These are phyloP conservation scores for Amorphotheca resinae DNA, from an alignment of 495 filamentous ascomycete species.

Conservation along the genomic window DNA sequence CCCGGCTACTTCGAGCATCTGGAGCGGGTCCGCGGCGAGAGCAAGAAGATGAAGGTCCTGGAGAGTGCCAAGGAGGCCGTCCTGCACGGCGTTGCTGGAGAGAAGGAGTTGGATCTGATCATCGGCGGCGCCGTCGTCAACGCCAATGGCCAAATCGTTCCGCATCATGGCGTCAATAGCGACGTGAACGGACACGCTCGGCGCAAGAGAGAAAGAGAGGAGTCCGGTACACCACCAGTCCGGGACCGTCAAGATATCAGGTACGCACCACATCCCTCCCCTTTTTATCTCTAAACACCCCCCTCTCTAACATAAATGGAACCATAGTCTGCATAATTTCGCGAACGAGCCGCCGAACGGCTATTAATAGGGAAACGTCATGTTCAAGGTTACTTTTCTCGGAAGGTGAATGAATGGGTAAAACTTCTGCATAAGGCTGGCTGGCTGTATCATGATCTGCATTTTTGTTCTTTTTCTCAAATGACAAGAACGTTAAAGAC, in stretches of 20 bases:
- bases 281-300: not conserved
- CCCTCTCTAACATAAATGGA: not conserved
- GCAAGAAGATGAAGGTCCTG: constrained; percentile 55
- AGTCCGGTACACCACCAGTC: constrained; percentile 13
- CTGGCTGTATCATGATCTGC: no score
- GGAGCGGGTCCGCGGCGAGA: constrained; percentile 61
- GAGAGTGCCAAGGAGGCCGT: constrained; percentile 59
- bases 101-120: constrained; percentile 49
- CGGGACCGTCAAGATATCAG: constrained; percentile 23
- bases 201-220: constrained; percentile 14
- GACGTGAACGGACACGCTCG: constrained; percentile 15
- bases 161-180: constrained; percentile 9
- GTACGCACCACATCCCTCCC: constrained; percentile 5
- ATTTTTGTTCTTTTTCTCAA: no score
- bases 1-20: constrained; percentile 82
- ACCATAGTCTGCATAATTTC: constrained; percentile 19
- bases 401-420: no score
- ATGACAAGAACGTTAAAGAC: no score
- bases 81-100: constrained; percentile 48
- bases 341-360: constrained; percentile 9
- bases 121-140: constrained; percentile 49
- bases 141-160: constrained; percentile 34
- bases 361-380: not conserved
- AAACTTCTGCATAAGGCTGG: no score
- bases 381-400: no score